phyloP scores from a whole-genome alignment of 148 eudicot genomes.

The Camellia sinensis region DNA sequence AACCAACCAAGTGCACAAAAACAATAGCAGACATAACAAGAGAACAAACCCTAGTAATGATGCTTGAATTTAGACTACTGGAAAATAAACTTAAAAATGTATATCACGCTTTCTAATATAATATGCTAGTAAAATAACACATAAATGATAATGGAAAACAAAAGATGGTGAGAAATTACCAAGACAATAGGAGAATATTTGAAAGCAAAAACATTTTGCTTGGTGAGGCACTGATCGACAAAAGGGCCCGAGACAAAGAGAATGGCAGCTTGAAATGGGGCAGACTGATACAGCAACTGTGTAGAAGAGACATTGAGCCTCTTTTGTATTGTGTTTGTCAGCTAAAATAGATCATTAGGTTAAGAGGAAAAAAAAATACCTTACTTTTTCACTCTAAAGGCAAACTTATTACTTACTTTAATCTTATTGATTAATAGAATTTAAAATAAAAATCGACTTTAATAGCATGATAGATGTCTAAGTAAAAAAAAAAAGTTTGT shows the following conservation, averaged over 20 bases:
- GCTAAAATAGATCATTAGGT: constrained; percentile 35
- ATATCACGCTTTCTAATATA: too few species aligned
- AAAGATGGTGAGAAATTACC: constrained; percentile 34
- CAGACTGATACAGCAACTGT: constrained; percentile 80
- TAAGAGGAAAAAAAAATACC: constrained; percentile 5
- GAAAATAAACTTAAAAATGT: too few species aligned
- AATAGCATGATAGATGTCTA: too few species aligned
- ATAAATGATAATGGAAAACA: neutral
- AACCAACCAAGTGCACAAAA: too few species aligned
- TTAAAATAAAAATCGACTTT: too few species aligned
- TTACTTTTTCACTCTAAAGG: neutral
- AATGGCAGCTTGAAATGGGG: constrained; percentile 83
- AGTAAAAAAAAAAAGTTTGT: too few species aligned
- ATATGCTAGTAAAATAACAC: neutral
- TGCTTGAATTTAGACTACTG: too few species aligned
- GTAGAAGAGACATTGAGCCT: constrained; percentile 86
- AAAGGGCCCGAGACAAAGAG: constrained; percentile 74
- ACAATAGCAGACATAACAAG: too few species aligned
- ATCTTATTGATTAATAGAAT: too few species aligned
- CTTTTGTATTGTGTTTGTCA: constrained; percentile 87
- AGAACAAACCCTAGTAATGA: too few species aligned
- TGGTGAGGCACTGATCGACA: constrained; percentile 68
- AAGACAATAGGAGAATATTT: constrained; percentile 65
- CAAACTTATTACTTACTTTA: too few species aligned
- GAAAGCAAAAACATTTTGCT: constrained; percentile 69